Conservation (phyloP, 345 rosid genomes). For the Boechera divaricarpa region DNA sequence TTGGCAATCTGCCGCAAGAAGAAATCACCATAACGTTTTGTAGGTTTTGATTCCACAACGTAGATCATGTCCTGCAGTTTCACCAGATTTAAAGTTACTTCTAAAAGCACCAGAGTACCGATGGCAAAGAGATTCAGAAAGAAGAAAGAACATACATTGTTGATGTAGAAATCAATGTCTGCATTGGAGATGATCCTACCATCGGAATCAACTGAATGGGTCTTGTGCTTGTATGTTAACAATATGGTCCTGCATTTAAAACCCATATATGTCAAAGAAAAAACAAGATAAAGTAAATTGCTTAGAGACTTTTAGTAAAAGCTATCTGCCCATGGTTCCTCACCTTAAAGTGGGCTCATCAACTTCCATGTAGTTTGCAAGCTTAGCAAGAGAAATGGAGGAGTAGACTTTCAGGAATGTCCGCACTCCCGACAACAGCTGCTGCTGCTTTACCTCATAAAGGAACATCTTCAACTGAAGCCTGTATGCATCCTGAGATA, state of each 20-base stretch:
- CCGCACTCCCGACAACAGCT: slow-evolving; percentile 76
- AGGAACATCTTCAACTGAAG: slow-evolving; percentile 94
- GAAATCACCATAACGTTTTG: slow-evolving; percentile 83
- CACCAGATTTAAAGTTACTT: slow-evolving; percentile 14
- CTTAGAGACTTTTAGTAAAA: slow-evolving; percentile 2
- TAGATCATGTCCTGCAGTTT: slow-evolving; percentile 82
- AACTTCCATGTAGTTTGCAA: slow-evolving; percentile 90
- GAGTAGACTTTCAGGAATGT: slow-evolving; percentile 92
- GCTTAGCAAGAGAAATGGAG: slow-evolving; percentile 81
- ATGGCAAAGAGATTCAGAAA: neutral
- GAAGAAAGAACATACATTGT: slow-evolving; percentile 59
- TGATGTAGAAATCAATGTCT: slow-evolving; percentile 89
- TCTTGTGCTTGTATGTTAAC: slow-evolving; percentile 97
- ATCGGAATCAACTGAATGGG: slow-evolving; percentile 82
- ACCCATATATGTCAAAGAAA: neutral
- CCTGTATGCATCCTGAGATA: slow-evolving; percentile 87
- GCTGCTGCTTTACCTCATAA: slow-evolving; percentile 95
- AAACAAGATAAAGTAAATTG: neutral
- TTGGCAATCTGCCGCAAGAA: slow-evolving; percentile 93
- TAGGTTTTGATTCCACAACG: slow-evolving; percentile 76
- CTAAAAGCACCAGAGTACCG: neutral
- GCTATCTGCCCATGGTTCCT: neutral
- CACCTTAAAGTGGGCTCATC: slow-evolving; percentile 93
- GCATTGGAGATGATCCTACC: slow-evolving; percentile 86
- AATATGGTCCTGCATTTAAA: slow-evolving; percentile 72